Evolutionary conservation across 306 rosid genomes (phyloP), one percentile per base, ranked within the genome.

Genomic region (Quercus glauca): DNA sequence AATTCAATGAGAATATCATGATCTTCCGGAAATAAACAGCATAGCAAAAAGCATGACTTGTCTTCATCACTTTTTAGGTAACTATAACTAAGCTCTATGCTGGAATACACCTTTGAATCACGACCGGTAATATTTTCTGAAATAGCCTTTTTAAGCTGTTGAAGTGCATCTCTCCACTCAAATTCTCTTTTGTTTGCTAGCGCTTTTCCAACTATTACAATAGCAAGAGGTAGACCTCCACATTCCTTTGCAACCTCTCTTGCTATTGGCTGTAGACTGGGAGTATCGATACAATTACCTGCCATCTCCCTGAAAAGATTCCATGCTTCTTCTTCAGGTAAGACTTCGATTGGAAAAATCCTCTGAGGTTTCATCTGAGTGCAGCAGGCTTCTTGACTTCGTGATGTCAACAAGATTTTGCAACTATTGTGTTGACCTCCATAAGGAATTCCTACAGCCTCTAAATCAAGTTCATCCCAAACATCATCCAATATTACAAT

Each of bases 401-500:
- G 12, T 26, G 90, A 89, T 6, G 82, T 85, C 63, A 86, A 63
- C 18, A 86, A 9, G 1, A 85, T 43, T 70, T 83, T 86, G 55
- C 88, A 83, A 1, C 76, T 80, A 0, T 29, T 51, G 12, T 79
- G 84, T 25, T 53, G 4, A 12, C 52, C 74, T 6, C 1, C 41
- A 0, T 12, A 51, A 63, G 86, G 83, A 20, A 88, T 25, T 1
- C 91, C 88, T 0, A 88, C 55, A 1, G 1, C 21, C 57, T 71
- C 69, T 25, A 86, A 70, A 52, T 86, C 78, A 59, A 88, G 63
- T 14, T 29, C 53, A 2, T 37, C 68, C 89, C 89, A 83, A 0
- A 88, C 67, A 68, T 84, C 90, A 58, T 89, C 92, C 2, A 89
- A 35, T 25, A 89, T 72, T 18, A 89, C 14, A 5, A 88, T 41